Conservation (phyloP, 352 stramenopile species). For the Globisporangium cederbergense region DNA sequence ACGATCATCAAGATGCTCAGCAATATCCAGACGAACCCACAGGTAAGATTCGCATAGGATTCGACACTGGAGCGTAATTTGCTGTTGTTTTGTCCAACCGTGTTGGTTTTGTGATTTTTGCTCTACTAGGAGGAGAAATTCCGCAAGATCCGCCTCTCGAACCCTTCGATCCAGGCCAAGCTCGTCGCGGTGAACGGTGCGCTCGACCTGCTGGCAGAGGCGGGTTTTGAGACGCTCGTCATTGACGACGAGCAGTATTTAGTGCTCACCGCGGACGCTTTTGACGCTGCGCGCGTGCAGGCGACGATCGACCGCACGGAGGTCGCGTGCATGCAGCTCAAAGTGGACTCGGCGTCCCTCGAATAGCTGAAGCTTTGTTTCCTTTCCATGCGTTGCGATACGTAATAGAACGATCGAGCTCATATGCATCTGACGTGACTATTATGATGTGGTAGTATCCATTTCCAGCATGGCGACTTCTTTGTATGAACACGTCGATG, state of each 20-base stretch:
- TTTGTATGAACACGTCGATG: no score
- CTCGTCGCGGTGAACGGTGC: slow-evolving; percentile 53
- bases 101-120: not conserved
- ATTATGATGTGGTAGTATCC: no score
- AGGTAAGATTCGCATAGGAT: slow-evolving; percentile 23
- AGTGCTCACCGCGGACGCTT: slow-evolving; percentile 35
- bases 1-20: slow-evolving; percentile 69
- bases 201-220: slow-evolving; percentile 54
- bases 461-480: no score
- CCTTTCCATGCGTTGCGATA: not conserved
- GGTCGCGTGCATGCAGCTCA: slow-evolving; percentile 65
- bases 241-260: slow-evolving; percentile 58
- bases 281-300: slow-evolving; percentile 45
- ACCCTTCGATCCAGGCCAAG: slow-evolving; percentile 59
- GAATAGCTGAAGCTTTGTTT: not conserved
- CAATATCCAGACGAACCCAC: slow-evolving; percentile 60
- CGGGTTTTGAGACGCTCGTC: slow-evolving; percentile 38
- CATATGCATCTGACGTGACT: no score
- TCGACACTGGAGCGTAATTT: not conserved
- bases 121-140: slow-evolving; percentile 61
- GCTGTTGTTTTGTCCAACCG: not conserved
- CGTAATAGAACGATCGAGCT: not conserved
- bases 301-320: slow-evolving; percentile 55
- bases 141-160: slow-evolving; percentile 59
- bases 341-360: slow-evolving; percentile 40